Base-by-base conservation (phyloP, 768 basidiomycete species). In the Trametes punicea region DNA sequence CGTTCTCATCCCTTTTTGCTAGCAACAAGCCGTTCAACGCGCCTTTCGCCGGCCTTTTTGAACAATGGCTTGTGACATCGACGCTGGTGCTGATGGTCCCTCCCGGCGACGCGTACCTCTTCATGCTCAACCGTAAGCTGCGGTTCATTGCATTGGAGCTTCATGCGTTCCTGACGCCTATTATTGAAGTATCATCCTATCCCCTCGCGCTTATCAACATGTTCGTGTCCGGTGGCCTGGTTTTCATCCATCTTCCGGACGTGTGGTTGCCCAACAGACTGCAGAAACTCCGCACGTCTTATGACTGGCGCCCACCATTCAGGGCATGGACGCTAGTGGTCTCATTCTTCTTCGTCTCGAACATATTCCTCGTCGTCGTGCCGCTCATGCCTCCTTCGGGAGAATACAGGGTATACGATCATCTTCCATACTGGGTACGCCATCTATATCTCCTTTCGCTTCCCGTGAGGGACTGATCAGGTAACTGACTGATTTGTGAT, bases 71-170 rank as follows among this genome's bases (percentile, higher is more conserved):
- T 5, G 64, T 87, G 15, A 87, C 85, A 0, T 76, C 80, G 20
- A 60, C 77, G 10, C 73, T 87, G 53, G 72, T 86, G 44, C 62
- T 82, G 6, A 74, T 75, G 1, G 75, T 84, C 0, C 89, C 88
- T 0, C 78, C 85, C 0, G 88, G 90, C 2, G 88, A 90, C 61
- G 86, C 85, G 0, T 91, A 88, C 64, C 74, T 82, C 27, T 88
- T 91, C 69, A 75, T 84, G 62, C 75, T 87, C 53, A 86, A 81
- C 63, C 65, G 87, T 85, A 48, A 58, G 85, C 67, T 2, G 29
- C 7, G 16, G 31, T 31, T 18, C 21, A 31, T 23, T n/a, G n/a
- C n/a, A n/a, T n/a, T n/a, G n/a, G n/a, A n/a, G n/a, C n/a, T n/a
- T n/a, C n/a, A n/a, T n/a, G n/a, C n/a, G n/a, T n/a, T n/a, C n/a